phyloP scores from a whole-genome alignment of 179 eudicot genomes.

The Beta macrorhiza region DNA sequence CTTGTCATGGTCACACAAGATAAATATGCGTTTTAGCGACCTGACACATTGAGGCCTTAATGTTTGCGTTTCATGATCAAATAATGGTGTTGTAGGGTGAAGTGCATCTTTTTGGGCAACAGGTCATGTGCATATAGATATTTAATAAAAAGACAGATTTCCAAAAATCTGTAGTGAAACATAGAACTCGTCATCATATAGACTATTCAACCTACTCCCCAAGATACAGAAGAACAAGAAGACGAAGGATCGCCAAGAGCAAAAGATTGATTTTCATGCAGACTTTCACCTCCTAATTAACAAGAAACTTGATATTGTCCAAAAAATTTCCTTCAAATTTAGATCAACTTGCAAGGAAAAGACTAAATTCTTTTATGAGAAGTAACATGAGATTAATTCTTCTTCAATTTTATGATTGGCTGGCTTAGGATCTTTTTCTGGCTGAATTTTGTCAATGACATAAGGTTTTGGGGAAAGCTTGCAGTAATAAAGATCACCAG shows the following conservation, averaged over 20 bases:
- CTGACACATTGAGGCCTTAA: conserved; percentile 87
- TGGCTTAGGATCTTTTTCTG: too few species aligned
- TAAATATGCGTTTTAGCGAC: conserved; percentile 90
- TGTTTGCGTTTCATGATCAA: conserved; percentile 93
- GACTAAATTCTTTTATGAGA: too few species aligned
- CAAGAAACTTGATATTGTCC: too few species aligned
- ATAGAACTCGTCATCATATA: neutral
- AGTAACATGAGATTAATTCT: too few species aligned
- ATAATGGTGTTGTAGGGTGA: conserved; percentile 90
- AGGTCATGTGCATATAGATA: neutral
- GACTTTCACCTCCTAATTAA: too few species aligned
- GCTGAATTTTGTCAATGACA: too few species aligned
- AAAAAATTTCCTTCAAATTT: too few species aligned
- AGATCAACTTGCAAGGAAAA: too few species aligned
- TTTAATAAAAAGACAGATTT: neutral
- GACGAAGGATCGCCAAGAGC: too few species aligned
- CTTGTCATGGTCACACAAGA: conserved; percentile 86
- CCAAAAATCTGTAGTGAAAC: neutral
- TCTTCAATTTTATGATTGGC: too few species aligned
- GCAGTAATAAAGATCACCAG: neutral
- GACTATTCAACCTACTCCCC: neutral
- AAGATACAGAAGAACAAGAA: too few species aligned
- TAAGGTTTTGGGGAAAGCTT: neutral
- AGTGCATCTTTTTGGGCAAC: conserved; percentile 94
- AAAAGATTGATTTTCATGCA: too few species aligned